phyloP scores from a whole-genome alignment of 2,329 filamentous ascomycete genomes.

The Ophiostoma montium region DNA sequence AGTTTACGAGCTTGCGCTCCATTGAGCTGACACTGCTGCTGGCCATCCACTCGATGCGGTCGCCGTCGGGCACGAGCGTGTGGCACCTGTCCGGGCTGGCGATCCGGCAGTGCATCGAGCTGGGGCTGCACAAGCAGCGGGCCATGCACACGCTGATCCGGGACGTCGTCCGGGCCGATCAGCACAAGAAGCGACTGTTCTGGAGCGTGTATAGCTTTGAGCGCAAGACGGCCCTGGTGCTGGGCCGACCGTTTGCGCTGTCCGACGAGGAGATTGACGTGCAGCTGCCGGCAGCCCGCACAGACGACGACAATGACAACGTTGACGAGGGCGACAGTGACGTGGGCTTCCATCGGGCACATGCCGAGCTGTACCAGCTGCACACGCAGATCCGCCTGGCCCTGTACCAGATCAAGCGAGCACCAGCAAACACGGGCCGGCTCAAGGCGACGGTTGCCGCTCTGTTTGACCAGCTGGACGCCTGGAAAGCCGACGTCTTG shows the following conservation, averaged over 20 bases:
- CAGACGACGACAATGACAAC: not conserved
- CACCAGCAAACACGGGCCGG: not conserved
- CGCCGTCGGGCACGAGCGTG: constrained; percentile 6
- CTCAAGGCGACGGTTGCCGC: not conserved
- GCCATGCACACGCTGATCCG: not conserved
- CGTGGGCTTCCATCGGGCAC: constrained; percentile 5
- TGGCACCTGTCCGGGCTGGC: constrained; percentile 8
- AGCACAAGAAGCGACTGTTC: constrained; percentile 4
- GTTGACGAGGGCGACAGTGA: not conserved
- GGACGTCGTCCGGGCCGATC: not conserved
- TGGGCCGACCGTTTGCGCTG: constrained; percentile 10
- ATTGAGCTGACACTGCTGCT: constrained; percentile 7
- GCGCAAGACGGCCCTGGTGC: constrained; percentile 8
- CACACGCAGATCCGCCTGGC: constrained; percentile 9
- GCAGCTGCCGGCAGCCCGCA: not conserved
- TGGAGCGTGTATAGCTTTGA: constrained; percentile 11
- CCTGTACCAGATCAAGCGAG: constrained; percentile 4
- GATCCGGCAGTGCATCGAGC: constrained; percentile 5
- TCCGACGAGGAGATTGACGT: constrained; percentile 11
- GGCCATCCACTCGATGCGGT: constrained; percentile 9
- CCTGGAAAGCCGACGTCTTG: constrained; percentile 2
- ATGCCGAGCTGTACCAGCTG: constrained; percentile 8
- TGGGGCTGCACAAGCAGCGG: constrained; percentile 6
- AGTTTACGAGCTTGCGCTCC: constrained; percentile 8
- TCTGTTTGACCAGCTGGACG: constrained; percentile 4